phyloP scores from a whole-genome alignment of 2,329 filamentous ascomycete species.

The Diaporthe caulivora region DNA sequence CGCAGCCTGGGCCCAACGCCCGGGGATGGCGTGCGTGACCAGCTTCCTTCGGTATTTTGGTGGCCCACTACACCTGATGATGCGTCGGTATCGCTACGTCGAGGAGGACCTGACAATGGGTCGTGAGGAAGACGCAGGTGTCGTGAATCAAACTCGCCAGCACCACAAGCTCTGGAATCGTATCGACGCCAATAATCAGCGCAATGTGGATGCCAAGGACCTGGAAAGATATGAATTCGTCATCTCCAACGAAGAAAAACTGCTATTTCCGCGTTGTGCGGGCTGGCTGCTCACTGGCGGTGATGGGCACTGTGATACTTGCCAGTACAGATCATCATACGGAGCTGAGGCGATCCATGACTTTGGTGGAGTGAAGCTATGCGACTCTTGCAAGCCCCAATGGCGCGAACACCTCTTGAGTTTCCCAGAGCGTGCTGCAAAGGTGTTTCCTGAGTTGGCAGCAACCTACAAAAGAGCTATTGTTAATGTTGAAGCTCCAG shows the following conservation, averaged over 20 bases:
- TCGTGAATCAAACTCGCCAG: neutral
- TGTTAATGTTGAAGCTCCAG: neutral
- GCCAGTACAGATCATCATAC: neutral
- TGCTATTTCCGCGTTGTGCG: neutral
- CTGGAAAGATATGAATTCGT: neutral
- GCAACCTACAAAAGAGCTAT: neutral
- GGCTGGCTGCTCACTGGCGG: neutral
- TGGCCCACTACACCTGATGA: neutral
- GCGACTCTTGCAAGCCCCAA: neutral
- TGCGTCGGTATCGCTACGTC: constrained; percentile 1
- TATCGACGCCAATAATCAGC: neutral
- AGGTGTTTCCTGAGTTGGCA: neutral
- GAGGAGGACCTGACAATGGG: constrained; percentile 6
- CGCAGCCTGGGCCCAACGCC: neutral
- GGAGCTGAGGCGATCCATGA: neutral
- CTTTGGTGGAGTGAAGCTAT: neutral
- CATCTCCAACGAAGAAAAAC: neutral
- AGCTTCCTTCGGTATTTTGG: neutral
- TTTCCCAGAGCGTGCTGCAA: neutral
- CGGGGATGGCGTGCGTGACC: neutral
- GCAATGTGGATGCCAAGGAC: neutral
- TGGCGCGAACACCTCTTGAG: neutral
- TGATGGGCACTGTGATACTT: neutral
- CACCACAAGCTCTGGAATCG: neutral
- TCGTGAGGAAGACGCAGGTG: neutral